Conservation (phyloP, 306 rosid genomes). For the Vigna nakashimae region DNA sequence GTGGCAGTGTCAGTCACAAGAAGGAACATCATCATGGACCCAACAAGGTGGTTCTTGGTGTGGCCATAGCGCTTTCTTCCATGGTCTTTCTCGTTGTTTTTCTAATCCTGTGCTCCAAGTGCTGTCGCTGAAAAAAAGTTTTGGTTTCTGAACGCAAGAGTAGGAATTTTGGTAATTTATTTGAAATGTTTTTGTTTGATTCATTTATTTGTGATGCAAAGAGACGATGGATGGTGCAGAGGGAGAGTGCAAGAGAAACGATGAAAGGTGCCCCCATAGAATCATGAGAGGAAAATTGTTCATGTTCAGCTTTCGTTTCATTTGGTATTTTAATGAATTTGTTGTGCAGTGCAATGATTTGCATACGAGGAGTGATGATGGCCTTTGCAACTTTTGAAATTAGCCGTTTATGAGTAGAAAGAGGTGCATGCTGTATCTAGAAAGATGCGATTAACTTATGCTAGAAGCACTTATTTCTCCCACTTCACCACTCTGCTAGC, state of each 20-base stretch:
- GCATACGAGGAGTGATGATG: slow-evolving; percentile 25
- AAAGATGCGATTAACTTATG: slow-evolving; percentile 47
- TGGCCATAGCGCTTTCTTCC: slow-evolving; percentile 86
- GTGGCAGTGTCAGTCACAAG: slow-evolving; percentile 38
- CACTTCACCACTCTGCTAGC: background rate
- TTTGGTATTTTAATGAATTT: slow-evolving; percentile 43
- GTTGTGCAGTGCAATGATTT: slow-evolving; percentile 50
- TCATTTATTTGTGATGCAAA: slow-evolving; percentile 42
- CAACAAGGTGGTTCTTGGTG: slow-evolving; percentile 86
- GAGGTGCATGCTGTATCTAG: slow-evolving; percentile 37
- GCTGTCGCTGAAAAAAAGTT: slow-evolving; percentile 64
- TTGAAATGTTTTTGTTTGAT: slow-evolving; percentile 38
- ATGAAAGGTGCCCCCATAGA: background rate
- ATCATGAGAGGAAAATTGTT: slow-evolving; percentile 10
- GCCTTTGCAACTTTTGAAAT: slow-evolving; percentile 37
- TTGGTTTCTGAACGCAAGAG: slow-evolving; percentile 37
- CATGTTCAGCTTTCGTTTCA: slow-evolving; percentile 36
- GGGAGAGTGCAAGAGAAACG: background rate
- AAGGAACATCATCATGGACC: slow-evolving; percentile 72
- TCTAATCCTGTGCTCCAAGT: slow-evolving; percentile 68
- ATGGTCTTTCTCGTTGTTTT: slow-evolving; percentile 80
- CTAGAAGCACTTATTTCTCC: slow-evolving; percentile 40
- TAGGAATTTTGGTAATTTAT: slow-evolving; percentile 46
- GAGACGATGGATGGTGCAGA: slow-evolving; percentile 32
- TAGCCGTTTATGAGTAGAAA: slow-evolving; percentile 25